phyloP scores from a whole-genome alignment of 163 green algal genomes.

The Chlamydomonas reinhardtii region DNA sequence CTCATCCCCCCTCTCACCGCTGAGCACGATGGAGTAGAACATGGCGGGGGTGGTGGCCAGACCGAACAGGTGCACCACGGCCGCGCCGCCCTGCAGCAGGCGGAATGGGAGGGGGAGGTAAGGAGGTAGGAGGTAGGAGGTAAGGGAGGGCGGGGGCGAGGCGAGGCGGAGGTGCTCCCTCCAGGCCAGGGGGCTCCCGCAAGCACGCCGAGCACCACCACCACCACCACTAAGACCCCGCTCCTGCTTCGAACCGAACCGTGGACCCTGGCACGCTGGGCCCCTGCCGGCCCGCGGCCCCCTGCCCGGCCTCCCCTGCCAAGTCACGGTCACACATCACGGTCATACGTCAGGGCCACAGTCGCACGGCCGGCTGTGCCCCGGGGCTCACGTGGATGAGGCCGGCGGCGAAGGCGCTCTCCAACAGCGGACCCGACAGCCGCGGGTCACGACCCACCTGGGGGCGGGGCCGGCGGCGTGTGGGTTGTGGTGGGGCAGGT shows the following conservation, averaged over 20 bases:
- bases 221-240: too few species aligned
- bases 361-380: constrained; percentile 29
- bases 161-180: not conserved
- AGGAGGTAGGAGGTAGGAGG: not conserved
- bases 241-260: too few species aligned
- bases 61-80: constrained; percentile 77
- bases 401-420: constrained; percentile 73
- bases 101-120: not conserved
- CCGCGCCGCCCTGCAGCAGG: constrained; percentile 59
- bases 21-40: constrained; percentile 92
- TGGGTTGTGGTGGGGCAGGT: not conserved
- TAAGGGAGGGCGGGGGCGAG: too few species aligned
- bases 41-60: constrained; percentile 95
- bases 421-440: constrained; percentile 80
- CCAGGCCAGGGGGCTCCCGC: too few species aligned
- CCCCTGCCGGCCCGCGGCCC: too few species aligned
- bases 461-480: not conserved
- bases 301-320: too few species aligned
- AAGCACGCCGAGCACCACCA: too few species aligned
- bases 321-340: too few species aligned
- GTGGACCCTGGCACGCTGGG: too few species aligned
- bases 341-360: too few species aligned
- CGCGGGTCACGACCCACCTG: constrained; percentile 85
- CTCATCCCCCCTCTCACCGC: not conserved
- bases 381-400: constrained; percentile 50